These are phyloP conservation scores for Funneliformis mosseae DNA, from an alignment of 192 early-diverging fungal genomes.

Conservation along the genomic window DNA sequence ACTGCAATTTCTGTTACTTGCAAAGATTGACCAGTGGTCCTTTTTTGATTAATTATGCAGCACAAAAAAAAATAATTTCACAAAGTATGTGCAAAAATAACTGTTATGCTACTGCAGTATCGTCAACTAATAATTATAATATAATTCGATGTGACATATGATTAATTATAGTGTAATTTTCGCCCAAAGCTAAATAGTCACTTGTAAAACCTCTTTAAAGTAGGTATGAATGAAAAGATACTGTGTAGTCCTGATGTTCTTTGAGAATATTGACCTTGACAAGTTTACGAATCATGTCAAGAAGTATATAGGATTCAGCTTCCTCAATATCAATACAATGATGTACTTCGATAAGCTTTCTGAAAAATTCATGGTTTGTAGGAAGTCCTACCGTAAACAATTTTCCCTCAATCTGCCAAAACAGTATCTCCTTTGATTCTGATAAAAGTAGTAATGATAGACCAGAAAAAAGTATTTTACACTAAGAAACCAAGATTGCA, in stretches of 20 bases:
- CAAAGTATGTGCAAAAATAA: no score
- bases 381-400: slow-evolving; percentile 10
- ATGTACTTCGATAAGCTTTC: slow-evolving; percentile 19
- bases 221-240: slow-evolving; percentile 27
- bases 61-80: no score
- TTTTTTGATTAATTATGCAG: no score
- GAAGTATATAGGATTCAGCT: slow-evolving; percentile 24
- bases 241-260: slow-evolving; percentile 18
- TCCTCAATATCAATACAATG: slow-evolving; percentile 11
- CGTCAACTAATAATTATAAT: no score
- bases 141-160: no score
- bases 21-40: no score
- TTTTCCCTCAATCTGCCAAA: background rate
- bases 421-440: slow-evolving; percentile 11
- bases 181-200: no score
- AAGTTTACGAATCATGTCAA: slow-evolving; percentile 27
- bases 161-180: no score
- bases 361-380: slow-evolving; percentile 28
- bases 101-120: no score
- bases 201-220: slow-evolving; percentile 25
- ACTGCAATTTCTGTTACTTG: no score
- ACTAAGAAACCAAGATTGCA: slow-evolving; percentile 13
- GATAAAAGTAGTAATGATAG: slow-evolving; percentile 24
- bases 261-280: slow-evolving; percentile 25
- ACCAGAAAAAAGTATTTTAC: background rate